Percentiles rank a stretch among this genome's conserved stretches.
phyloP scores from a whole-genome alignment of 257 asterid genomes.

The Gentiana macrophylla region DNA sequence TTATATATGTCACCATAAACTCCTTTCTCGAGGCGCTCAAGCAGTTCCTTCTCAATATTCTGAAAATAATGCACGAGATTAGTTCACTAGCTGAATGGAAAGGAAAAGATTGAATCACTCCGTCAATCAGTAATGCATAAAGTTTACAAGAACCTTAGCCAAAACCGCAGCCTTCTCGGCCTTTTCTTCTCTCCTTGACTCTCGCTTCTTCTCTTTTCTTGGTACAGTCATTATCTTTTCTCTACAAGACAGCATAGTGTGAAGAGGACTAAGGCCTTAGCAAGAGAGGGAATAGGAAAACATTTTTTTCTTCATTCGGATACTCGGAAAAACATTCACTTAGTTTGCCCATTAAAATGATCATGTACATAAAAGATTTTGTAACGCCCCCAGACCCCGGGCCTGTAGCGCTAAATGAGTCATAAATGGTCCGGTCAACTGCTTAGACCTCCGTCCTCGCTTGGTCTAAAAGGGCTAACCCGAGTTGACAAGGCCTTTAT shows the following conservation, averaged over 20 bases:
- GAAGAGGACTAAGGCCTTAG: neutral
- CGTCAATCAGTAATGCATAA: slow-evolving; percentile 5
- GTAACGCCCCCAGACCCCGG: too few species aligned
- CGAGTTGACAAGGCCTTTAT: too few species aligned
- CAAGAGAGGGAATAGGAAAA: neutral
- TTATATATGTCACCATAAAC: slow-evolving; percentile 64
- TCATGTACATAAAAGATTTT: too few species aligned
- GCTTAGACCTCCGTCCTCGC: too few species aligned
- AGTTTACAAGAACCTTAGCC: slow-evolving; percentile 42
- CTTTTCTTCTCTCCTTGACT: slow-evolving; percentile 83
- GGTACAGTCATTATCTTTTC: slow-evolving; percentile 92
- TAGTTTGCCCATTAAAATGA: too few species aligned
- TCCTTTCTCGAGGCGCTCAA: slow-evolving; percentile 68
- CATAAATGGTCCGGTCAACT: too few species aligned
- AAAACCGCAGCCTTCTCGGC: slow-evolving; percentile 78
- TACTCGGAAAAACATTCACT: too few species aligned
- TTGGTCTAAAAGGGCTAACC: too few species aligned
- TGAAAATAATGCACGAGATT: slow-evolving; percentile 17
- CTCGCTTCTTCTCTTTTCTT: slow-evolving; percentile 65
- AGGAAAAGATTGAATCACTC: neutral
- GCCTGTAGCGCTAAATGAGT: too few species aligned
- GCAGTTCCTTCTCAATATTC: slow-evolving; percentile 82
- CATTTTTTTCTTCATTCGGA: too few species aligned
- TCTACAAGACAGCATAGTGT: slow-evolving; percentile 27
- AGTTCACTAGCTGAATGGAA: slow-evolving; percentile 9